These are phyloP conservation scores for Alternaria rosae DNA, from an alignment of 2,329 filamentous ascomycete species.

Conservation along the genomic window DNA sequence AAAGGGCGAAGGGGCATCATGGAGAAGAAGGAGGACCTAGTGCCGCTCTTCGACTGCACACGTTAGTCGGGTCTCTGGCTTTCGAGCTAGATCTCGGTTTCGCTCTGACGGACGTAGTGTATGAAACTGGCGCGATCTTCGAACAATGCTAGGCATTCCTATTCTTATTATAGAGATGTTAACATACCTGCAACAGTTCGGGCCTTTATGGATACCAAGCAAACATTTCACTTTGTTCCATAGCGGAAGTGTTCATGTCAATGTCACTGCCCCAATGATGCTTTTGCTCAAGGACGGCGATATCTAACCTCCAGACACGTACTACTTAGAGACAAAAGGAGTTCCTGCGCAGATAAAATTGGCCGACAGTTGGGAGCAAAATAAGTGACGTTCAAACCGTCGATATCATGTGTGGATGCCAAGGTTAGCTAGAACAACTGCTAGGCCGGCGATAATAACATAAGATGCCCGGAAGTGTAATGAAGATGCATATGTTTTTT, in stretches of 20 bases:
- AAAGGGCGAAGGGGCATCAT: too few relatives aligned
- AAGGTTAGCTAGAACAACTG: conserved; percentile 6
- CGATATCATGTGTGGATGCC: background rate
- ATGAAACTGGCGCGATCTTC: too few relatives aligned
- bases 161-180: too few relatives aligned
- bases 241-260: conserved; percentile 16
- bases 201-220: too few relatives aligned
- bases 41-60: too few relatives aligned
- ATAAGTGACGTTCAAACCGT: conserved; percentile 18
- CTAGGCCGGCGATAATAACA: conserved; percentile 20
- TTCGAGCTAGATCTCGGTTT: too few relatives aligned
- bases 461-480: conserved; percentile 21
- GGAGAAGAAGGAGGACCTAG: too few relatives aligned
- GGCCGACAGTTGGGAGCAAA: conserved; percentile 19
- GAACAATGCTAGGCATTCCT: too few relatives aligned
- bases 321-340: conserved; percentile 17
- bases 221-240: too few relatives aligned
- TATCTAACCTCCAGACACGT: conserved; percentile 18
- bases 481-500: conserved; percentile 21
- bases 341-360: conserved; percentile 18
- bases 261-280: conserved; percentile 14
- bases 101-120: too few relatives aligned
- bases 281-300: conserved; percentile 16
- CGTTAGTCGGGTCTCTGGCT: too few relatives aligned
- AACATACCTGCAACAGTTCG: too few relatives aligned